Percentiles rank a stretch among this genome's conserved stretches.
Evolutionary conservation across 192 early-diverging fungal genomes (phyloP).

Genomic region (Umbelopsis sp.): DNA sequence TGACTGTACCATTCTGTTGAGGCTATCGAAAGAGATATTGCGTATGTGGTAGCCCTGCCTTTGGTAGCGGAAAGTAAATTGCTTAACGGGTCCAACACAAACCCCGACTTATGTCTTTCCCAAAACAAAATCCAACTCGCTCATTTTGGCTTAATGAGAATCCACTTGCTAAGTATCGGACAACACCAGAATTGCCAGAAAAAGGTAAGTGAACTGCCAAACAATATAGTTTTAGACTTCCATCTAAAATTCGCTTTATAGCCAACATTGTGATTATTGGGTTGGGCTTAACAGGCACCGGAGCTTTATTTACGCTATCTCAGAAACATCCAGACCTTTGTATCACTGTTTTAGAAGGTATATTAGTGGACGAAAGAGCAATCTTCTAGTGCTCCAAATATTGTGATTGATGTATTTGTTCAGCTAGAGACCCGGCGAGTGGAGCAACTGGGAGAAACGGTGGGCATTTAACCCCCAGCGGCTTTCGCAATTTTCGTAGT

Average conservation of each 20-base stretch:
- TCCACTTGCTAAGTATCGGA: neutral
- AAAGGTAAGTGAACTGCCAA: neutral
- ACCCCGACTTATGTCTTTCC: slow-evolving; percentile 15
- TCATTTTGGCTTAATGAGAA: slow-evolving; percentile 12
- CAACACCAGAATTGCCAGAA: neutral
- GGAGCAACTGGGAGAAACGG: slow-evolving; percentile 10
- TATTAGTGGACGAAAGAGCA: neutral
- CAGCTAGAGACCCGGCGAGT: slow-evolving; percentile 10
- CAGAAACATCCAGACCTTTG: neutral
- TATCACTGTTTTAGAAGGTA: slow-evolving; percentile 4
- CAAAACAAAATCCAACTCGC: neutral
- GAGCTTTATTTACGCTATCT: slow-evolving; percentile 12
- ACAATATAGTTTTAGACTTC: neutral
- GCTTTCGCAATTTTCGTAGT: slow-evolving; percentile 1
- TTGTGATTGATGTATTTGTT: neutral
- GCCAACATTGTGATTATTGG: slow-evolving; percentile 10
- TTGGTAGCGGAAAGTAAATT: neutral
- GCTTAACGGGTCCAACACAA: neutral
- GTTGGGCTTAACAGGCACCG: slow-evolving; percentile 3
- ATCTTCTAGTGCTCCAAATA: no score
- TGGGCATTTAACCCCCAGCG: neutral
- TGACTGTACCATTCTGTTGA: neutral
- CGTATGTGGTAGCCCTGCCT: neutral
- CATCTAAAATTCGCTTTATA: neutral
- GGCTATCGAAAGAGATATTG: slow-evolving; percentile 5